A percentile compares a stretch with the other conserved stretches of the same genome.
phyloP scores from a whole-genome alignment of 208 protist species.

The Phytomonas serpens region DNA sequence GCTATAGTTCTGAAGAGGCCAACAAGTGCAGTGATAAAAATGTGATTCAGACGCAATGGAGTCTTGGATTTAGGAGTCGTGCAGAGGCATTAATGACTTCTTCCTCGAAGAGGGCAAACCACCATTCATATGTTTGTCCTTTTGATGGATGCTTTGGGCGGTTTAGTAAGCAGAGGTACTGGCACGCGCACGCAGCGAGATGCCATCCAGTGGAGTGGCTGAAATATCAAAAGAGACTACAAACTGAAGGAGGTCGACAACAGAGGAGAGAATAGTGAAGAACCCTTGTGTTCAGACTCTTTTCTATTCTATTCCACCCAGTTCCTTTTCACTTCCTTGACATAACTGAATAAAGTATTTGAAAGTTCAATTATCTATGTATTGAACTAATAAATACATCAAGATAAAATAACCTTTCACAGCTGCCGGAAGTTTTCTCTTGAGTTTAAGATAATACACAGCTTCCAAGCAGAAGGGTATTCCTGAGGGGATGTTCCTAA shows the following conservation, averaged over 20 bases:
- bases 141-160: conserved; percentile 32
- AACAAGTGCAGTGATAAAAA: neutral
- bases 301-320: neutral
- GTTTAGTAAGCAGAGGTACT: conserved; percentile 26
- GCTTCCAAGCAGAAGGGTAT: neutral
- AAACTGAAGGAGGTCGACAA: neutral
- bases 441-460: neutral
- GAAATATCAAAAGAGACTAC: neutral
- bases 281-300: neutral
- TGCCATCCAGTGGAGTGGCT: conserved; percentile 28
- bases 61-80: neutral
- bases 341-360: neutral
- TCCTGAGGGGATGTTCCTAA: neutral
- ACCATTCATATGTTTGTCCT: conserved; percentile 21
- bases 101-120: neutral
- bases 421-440: neutral
- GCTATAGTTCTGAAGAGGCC: neutral
- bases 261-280: neutral
- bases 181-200: conserved; percentile 31
- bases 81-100: neutral
- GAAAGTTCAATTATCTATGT: neutral
- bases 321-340: neutral
- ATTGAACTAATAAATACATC: conserved; percentile 8
- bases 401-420: neutral
- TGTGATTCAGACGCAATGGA: neutral